Evolutionary conservation across 2,329 filamentous ascomycete genomes (phyloP).

Genomic region (Penicillium psychrosexuale): DNA sequence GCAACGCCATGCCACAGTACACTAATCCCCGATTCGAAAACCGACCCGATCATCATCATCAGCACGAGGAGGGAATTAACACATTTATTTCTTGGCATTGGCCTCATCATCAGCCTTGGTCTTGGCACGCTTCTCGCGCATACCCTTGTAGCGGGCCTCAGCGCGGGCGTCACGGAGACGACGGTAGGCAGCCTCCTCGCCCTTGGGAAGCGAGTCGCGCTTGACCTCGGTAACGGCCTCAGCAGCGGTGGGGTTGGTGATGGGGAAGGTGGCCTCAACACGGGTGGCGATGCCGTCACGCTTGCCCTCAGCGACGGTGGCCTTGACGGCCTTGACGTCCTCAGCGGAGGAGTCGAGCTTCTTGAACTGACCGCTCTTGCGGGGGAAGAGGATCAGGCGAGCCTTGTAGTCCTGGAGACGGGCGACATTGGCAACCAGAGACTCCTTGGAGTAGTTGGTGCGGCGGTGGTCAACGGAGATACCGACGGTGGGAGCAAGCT

Average conservation of each 20-base stretch:
- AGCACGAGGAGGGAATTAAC: constrained; percentile 32
- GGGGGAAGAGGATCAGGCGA: constrained; percentile 95
- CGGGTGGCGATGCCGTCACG: constrained; percentile 52
- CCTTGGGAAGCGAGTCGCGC: constrained; percentile 75
- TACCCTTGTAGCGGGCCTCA: constrained; percentile 76
- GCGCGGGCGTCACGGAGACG: constrained; percentile 80
- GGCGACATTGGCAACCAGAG: constrained; percentile 88
- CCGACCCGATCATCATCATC: constrained; percentile 42
- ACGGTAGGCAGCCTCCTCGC: constrained; percentile 82
- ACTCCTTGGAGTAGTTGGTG: constrained; percentile 95
- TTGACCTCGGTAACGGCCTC: constrained; percentile 69
- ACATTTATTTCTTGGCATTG: constrained; percentile 52
- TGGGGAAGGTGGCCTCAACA: constrained; percentile 64
- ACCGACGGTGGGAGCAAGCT: constrained; percentile 91
- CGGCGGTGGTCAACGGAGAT: constrained; percentile 96
- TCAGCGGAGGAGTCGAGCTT: constrained; percentile 83
- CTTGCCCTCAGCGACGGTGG: constrained; percentile 50
- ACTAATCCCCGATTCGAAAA: constrained; percentile 36
- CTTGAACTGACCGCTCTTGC: constrained; percentile 91
- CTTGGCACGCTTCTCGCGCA: constrained; percentile 88
- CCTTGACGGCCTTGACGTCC: constrained; percentile 69
- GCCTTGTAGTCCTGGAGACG: constrained; percentile 97
- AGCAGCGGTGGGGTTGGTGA: constrained; percentile 59
- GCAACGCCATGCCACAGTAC: constrained; percentile 39
- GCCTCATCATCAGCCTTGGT: constrained; percentile 70